These are phyloP conservation scores for Epipyxis sp. DNA, from an alignment of 108 stramenopile genomes.

Conservation along the genomic window DNA sequence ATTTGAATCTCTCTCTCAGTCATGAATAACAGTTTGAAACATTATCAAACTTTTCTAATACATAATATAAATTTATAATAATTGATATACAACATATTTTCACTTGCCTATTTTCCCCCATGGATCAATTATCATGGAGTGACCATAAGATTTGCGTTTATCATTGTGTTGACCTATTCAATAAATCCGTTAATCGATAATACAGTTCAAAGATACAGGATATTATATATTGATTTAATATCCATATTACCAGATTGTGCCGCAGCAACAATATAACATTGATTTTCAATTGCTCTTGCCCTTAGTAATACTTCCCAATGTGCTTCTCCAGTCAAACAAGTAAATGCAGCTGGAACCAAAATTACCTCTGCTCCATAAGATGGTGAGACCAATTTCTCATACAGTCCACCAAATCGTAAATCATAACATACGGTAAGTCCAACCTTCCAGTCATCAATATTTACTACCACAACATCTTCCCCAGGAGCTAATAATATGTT, in stretches of 20 bases:
- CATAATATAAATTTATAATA: no score
- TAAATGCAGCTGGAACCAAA: constrained; percentile 87
- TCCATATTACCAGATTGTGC: no score
- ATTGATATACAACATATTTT: no score
- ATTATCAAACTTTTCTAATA: no score
- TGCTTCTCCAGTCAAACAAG: constrained; percentile 85
- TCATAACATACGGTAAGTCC: constrained; percentile 93
- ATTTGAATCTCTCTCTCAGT: no score
- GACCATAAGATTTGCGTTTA: constrained; percentile 78
- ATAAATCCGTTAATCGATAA: no score
- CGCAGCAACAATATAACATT: constrained; percentile 91
- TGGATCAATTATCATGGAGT: constrained; percentile 54
- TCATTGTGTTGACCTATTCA: constrained; percentile 80
- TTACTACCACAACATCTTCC: constrained; percentile 68
- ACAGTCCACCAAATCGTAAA: constrained; percentile 87
- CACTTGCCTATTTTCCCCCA: constrained; percentile 35
- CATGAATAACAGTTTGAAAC: no score
- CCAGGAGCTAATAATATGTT: constrained; percentile 71
- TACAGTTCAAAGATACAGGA: no score
- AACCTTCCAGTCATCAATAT: constrained; percentile 67
- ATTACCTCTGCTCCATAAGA: constrained; percentile 62
- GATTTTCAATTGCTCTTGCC: constrained; percentile 90
- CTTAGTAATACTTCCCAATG: constrained; percentile 83
- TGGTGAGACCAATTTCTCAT: constrained; percentile 53
- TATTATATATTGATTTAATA: no score